Evolutionary conservation across 306 rosid genomes (phyloP).

Genomic region (Acacia acuminata): DNA sequence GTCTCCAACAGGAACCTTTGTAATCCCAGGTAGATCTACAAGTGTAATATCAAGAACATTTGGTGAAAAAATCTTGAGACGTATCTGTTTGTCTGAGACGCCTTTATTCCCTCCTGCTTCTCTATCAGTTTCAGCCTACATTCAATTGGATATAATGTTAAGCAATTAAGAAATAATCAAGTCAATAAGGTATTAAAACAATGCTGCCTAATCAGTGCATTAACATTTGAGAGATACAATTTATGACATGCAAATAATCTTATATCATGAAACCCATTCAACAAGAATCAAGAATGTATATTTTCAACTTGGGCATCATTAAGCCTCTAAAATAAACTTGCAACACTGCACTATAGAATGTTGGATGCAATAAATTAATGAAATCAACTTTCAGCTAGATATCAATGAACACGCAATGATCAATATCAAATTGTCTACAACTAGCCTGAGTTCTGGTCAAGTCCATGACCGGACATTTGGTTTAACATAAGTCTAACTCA

Average conservation of each 20-base stretch:
- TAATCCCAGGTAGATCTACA: conserved; percentile 97
- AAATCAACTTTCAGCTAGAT: conserved; percentile 7
- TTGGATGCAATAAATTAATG: conserved; percentile 5
- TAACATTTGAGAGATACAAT: neutral
- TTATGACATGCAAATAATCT: conserved; percentile 10
- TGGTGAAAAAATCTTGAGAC: conserved; percentile 94
- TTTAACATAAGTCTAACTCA: neutral
- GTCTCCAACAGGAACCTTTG: conserved; percentile 99
- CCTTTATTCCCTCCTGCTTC: conserved; percentile 99
- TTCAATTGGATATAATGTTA: neutral
- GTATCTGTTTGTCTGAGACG: conserved; percentile 97
- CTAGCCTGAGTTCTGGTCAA: neutral
- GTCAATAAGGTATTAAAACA: neutral
- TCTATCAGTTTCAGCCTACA: conserved; percentile 92
- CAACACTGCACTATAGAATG: neutral
- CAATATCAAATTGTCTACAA: neutral
- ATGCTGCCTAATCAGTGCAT: neutral
- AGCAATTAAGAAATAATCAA: neutral
- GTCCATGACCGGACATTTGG: neutral
- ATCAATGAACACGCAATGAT: neutral
- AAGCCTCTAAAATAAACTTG: conserved; percentile 11
- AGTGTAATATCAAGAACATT: conserved; percentile 96
- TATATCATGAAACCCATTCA: conserved; percentile 16
- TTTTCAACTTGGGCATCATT: neutral
- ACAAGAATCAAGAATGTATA: neutral